Conservation (phyloP, 768 basidiomycete genomes). For the Cyclocybe cylindracea region DNA sequence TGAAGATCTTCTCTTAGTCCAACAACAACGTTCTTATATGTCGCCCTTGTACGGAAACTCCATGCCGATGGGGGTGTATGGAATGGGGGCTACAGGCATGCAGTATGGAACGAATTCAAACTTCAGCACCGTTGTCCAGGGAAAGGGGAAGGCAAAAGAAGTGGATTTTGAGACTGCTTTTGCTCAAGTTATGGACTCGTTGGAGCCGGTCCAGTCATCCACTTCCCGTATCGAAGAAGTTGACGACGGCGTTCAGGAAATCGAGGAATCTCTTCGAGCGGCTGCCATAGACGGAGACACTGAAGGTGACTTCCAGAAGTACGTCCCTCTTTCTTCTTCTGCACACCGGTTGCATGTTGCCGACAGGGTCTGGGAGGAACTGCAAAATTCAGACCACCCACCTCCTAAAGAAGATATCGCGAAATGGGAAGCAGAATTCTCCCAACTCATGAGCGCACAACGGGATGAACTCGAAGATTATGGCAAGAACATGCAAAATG, state of each 20-base stretch:
- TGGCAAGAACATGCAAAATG: constrained; percentile 58
- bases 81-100: constrained; percentile 30
- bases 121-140: constrained; percentile 41
- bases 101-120: constrained; percentile 31
- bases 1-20: constrained; percentile 25
- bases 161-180: constrained; percentile 88
- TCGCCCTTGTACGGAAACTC: constrained; percentile 36
- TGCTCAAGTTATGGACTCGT: constrained; percentile 60
- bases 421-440: constrained; percentile 84
- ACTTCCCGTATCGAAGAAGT: constrained; percentile 58
- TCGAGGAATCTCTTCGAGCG: constrained; percentile 35
- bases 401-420: constrained; percentile 65
- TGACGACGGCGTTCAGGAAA: constrained; percentile 36
- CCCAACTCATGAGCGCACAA: constrained; percentile 70
- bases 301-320: constrained; percentile 60
- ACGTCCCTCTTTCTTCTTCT: constrained; percentile 17
- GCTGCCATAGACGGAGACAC: constrained; percentile 20
- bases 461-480: constrained; percentile 71
- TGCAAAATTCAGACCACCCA: constrained; percentile 58
- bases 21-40: constrained; percentile 43
- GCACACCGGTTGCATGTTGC: background rate
- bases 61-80: constrained; percentile 42
- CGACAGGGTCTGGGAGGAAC: constrained; percentile 60
- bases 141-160: constrained; percentile 80
- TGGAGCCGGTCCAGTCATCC: constrained; percentile 40